phyloP scores from a whole-genome alignment of 2,329 filamentous ascomycete genomes.

The Fonsecaea nubica region DNA sequence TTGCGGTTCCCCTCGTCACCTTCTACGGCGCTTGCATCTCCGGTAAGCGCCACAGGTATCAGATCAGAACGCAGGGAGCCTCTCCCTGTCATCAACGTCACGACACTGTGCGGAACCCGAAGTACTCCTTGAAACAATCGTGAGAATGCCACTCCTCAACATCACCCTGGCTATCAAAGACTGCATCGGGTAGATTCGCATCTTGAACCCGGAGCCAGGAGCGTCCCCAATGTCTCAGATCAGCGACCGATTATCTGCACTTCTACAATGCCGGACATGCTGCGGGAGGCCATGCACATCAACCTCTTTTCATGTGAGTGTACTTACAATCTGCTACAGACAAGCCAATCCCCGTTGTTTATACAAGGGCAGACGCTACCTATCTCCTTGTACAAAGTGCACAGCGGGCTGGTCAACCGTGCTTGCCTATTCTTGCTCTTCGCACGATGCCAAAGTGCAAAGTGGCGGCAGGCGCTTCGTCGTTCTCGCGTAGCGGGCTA shows the following conservation, averaged over 20 bases:
- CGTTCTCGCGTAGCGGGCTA: not conserved
- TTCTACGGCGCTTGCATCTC: not conserved
- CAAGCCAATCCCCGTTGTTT: too few species aligned
- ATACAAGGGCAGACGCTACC: too few species aligned
- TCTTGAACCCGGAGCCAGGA: not conserved
- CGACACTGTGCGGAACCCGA: not conserved
- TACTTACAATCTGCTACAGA: too few species aligned
- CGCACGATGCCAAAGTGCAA: not conserved
- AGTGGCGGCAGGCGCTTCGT: not conserved
- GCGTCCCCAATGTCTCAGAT: not conserved
- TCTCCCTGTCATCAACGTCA: not conserved
- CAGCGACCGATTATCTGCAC: too few species aligned
- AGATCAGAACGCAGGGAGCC: not conserved
- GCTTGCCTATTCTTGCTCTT: not conserved
- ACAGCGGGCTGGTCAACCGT: not conserved
- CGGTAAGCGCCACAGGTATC: not conserved
- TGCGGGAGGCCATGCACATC: too few species aligned
- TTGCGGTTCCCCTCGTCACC: not conserved
- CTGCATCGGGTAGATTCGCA: not conserved
- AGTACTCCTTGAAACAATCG: not conserved
- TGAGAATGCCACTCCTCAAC: not conserved
- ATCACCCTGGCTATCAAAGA: not conserved
- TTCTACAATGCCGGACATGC: too few species aligned
- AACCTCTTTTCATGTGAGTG: too few species aligned
- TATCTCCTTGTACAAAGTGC: too few species aligned